Percentiles rank a stretch among this genome's conserved stretches.
These are phyloP conservation scores for Lasiodiplodia sp. DNA, from an alignment of 2,329 filamentous ascomycete genomes.

Conservation along the genomic window DNA sequence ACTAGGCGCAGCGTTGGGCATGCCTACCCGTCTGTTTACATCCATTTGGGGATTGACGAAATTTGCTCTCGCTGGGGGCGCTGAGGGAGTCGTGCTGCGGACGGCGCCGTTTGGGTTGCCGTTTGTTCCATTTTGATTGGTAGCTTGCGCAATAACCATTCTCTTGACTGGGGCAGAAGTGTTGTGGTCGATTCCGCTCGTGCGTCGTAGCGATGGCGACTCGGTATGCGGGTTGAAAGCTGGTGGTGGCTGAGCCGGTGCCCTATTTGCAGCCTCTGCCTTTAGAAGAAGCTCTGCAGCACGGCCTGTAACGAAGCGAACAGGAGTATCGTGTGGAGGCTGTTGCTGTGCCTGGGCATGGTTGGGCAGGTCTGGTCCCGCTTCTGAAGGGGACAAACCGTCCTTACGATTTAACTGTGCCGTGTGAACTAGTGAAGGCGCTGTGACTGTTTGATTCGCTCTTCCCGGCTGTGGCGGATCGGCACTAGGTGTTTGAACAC, in stretches of 20 bases:
- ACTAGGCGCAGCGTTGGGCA: conserved; percentile 54
- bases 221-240: conserved; percentile 59
- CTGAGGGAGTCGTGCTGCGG: neutral
- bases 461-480: neutral
- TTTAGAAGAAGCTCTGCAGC: conserved; percentile 51
- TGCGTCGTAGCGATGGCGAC: conserved; percentile 83
- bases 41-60: conserved; percentile 59
- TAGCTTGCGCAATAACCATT: conserved; percentile 27
- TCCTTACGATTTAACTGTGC: conserved; percentile 5
- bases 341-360: conserved; percentile 35
- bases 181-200: conserved; percentile 82
- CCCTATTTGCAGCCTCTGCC: conserved; percentile 36
- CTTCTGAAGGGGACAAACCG: conserved; percentile 31
- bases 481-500: conserved; percentile 31
- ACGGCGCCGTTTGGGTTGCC: conserved; percentile 6
- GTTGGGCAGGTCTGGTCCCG: conserved; percentile 34
- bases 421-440: conserved; percentile 2
- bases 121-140: neutral
- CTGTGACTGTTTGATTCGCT: conserved; percentile 38
- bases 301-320: conserved; percentile 57
- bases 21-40: conserved; percentile 55
- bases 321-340: conserved; percentile 38
- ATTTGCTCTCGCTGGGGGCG: conserved; percentile 42
- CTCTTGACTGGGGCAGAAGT: conserved; percentile 72
- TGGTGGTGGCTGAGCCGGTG: conserved; percentile 40